These are phyloP conservation scores for Globisporangium echinulatum DNA, from an alignment of 352 stramenopile species.

Conservation along the genomic window DNA sequence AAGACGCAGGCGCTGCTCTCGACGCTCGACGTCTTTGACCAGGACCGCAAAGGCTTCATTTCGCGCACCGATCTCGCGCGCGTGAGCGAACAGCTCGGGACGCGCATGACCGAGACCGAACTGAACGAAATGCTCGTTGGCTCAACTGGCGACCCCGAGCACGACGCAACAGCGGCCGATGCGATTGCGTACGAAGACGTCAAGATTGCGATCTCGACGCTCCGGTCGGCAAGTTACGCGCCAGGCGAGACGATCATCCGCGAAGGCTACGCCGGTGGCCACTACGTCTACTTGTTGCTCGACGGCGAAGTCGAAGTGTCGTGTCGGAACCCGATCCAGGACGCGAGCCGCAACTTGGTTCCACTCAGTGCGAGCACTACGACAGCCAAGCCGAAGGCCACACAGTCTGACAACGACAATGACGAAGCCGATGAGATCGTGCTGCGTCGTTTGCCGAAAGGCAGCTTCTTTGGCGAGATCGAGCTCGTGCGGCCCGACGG, in stretches of 20 bases:
- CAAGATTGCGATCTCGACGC: constrained; percentile 75
- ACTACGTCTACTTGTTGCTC: constrained; percentile 73
- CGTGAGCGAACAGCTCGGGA: constrained; percentile 66
- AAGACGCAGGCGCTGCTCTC: constrained; percentile 65
- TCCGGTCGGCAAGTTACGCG: constrained; percentile 59
- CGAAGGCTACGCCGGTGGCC: constrained; percentile 55
- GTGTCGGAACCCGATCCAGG: constrained; percentile 69
- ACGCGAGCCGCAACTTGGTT: constrained; percentile 10
- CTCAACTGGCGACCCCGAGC: constrained; percentile 62
- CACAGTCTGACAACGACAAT: neutral
- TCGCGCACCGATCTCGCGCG: constrained; percentile 68
- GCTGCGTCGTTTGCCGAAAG: constrained; percentile 53
- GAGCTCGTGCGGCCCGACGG: constrained; percentile 70
- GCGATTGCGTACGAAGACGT: constrained; percentile 73
- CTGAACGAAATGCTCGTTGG: constrained; percentile 82
- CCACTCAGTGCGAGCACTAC: neutral
- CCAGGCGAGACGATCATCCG: constrained; percentile 70
- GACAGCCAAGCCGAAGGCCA: too few species aligned
- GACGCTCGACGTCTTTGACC: constrained; percentile 71
- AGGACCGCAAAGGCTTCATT: constrained; percentile 77
- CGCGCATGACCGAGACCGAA: constrained; percentile 64
- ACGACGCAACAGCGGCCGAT: constrained; percentile 39
- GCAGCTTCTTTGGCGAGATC: constrained; percentile 76
- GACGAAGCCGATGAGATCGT: constrained; percentile 35
- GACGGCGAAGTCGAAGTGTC: constrained; percentile 75